Evolutionary conservation across 2,329 filamentous ascomycete species (phyloP).

Genomic region (Scolecobasidium constrictum): DNA sequence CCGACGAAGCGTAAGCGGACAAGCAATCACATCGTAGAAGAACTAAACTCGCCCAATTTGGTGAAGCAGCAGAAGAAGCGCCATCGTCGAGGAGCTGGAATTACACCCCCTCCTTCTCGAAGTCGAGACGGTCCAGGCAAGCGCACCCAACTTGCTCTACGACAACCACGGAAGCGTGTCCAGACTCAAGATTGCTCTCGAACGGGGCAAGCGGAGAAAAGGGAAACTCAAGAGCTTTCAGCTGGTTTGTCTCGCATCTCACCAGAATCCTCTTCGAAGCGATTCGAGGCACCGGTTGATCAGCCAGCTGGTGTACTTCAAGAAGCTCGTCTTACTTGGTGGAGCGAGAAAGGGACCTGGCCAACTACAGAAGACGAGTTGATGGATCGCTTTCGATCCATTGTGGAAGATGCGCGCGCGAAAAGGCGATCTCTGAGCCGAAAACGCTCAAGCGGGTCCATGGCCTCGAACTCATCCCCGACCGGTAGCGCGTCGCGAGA

Average conservation of each 20-base stretch:
- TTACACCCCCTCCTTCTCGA: not conserved
- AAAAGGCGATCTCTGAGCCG: conserved; percentile 8
- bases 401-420: conserved; percentile 5
- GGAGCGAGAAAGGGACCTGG: conserved; percentile 8
- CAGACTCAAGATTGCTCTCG: not conserved
- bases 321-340: conserved; percentile 10
- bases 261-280: conserved; percentile 3
- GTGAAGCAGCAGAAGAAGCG: not conserved
- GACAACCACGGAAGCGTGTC: not conserved
- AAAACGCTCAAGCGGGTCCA: not conserved
- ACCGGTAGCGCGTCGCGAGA: conserved; percentile 8
- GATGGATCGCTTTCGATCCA: conserved; percentile 5
- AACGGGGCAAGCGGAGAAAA: not conserved
- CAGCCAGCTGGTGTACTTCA: conserved; percentile 8
- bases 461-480: not conserved
- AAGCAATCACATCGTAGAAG: not conserved
- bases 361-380: conserved; percentile 7
- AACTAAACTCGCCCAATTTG: not conserved
- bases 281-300: conserved; percentile 7
- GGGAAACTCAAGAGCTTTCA: not conserved
- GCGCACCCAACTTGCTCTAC: not conserved
- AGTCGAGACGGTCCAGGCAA: not conserved
- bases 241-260: not conserved
- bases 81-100: not conserved
- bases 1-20: not conserved